A percentile compares a stretch with the other conserved stretches of the same genome.
These are phyloP conservation scores for Metschnikowia dekortorum DNA, from an alignment of 805 yeast genomes.

Conservation along the genomic window DNA sequence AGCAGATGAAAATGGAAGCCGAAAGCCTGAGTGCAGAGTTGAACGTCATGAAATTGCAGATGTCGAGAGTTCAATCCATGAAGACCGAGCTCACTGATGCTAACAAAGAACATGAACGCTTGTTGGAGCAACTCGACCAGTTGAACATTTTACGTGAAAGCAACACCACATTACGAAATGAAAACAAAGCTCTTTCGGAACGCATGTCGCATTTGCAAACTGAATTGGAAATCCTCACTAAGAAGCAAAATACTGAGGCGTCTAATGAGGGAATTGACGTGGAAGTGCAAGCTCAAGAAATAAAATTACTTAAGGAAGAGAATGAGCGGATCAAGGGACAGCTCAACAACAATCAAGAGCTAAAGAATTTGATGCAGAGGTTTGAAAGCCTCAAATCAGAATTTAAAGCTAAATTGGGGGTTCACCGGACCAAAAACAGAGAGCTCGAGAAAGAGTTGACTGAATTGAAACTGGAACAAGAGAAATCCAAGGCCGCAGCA, in stretches of 20 bases:
- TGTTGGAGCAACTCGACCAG: constrained; percentile 54
- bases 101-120: constrained; percentile 42
- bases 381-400: constrained; percentile 28
- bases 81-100: constrained; percentile 22
- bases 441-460: constrained; percentile 21
- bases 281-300: constrained; percentile 47
- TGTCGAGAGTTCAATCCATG: constrained; percentile 24
- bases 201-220: constrained; percentile 35
- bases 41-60: constrained; percentile 47
- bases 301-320: constrained; percentile 48
- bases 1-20: constrained; percentile 48
- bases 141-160: constrained; percentile 64
- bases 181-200: constrained; percentile 26
- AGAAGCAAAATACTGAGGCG: constrained; percentile 22
- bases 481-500: constrained; percentile 6
- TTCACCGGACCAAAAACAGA: constrained; percentile 25
- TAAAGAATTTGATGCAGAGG: constrained; percentile 27
- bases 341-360: constrained; percentile 18
- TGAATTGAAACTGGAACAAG: constrained; percentile 9
- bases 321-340: constrained; percentile 52
- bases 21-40: constrained; percentile 47
- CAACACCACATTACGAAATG: constrained; percentile 58
- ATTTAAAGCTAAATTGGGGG: constrained; percentile 22
- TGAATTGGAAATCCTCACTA: constrained; percentile 44
- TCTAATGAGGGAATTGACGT: constrained; percentile 23